These are phyloP conservation scores for Aureobasidium sp. DNA, from an alignment of 2,329 filamentous ascomycete genomes.

Conservation along the genomic window DNA sequence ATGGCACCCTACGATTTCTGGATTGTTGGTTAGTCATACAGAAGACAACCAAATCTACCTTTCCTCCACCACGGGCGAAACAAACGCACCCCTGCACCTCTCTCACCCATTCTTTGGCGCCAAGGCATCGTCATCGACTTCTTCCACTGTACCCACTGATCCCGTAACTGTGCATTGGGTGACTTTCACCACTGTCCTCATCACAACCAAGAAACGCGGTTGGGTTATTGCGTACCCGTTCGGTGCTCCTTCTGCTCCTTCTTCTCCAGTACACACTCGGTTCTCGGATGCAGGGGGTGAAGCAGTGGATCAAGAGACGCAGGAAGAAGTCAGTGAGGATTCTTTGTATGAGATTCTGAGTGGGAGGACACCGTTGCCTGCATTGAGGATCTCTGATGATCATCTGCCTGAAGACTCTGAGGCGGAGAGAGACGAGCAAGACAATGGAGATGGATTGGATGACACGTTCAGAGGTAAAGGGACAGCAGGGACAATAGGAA, in stretches of 20 bases:
- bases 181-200: conserved; percentile 29
- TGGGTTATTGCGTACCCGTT: conserved; percentile 37
- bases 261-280: background rate
- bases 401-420: conserved; percentile 22
- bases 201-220: conserved; percentile 29
- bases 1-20: conserved; percentile 37
- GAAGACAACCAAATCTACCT: conserved; percentile 35
- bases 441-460: conserved; percentile 26
- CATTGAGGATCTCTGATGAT: conserved; percentile 19
- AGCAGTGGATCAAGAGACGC: conserved; percentile 18
- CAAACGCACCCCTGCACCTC: conserved; percentile 21
- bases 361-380: conserved; percentile 37
- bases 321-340: conserved; percentile 36
- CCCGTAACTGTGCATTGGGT: conserved; percentile 15
- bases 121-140: conserved; percentile 15
- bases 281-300: background rate
- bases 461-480: conserved; percentile 39
- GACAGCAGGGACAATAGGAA: background rate
- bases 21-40: conserved; percentile 38
- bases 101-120: conserved; percentile 8
- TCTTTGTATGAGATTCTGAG: conserved; percentile 43
- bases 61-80: conserved; percentile 25
- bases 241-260: conserved; percentile 23
- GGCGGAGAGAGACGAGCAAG: conserved; percentile 25
- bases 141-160: conserved; percentile 8